Conservation (phyloP, 257 asterid genomes). For the Jaltomata sinuosa region DNA sequence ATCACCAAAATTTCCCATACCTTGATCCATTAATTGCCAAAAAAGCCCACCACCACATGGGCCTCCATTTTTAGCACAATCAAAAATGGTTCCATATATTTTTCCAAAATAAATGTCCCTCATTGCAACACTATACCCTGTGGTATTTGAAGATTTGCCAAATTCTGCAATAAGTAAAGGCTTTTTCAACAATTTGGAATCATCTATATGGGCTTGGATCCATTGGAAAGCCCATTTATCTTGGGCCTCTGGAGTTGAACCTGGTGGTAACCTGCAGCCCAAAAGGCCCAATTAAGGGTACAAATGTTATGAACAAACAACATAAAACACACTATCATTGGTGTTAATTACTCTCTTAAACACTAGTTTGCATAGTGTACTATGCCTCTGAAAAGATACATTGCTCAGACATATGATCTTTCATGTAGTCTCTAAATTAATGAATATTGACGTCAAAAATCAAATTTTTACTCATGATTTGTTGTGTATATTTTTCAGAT, state of each 20-base stretch:
- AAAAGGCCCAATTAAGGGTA: not conserved
- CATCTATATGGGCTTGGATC: conserved; percentile 12
- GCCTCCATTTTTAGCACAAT: conserved; percentile 2
- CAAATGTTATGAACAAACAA: too few relatives aligned
- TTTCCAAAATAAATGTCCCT: conserved; percentile 9
- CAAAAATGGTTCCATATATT: conserved; percentile 1
- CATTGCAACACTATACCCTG: not conserved
- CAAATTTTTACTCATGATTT: not conserved
- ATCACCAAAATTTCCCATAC: conserved; percentile 12
- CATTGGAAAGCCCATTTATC: not conserved
- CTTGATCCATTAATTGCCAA: conserved; percentile 18
- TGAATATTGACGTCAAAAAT: not conserved
- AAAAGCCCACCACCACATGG: conserved; percentile 8
- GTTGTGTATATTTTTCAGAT: not conserved
- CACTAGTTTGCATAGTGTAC: not conserved
- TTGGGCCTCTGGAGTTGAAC: not conserved
- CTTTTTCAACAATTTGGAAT: conserved; percentile 5
- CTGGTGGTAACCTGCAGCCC: not conserved
- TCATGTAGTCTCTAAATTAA: not conserved
- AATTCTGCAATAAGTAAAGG: conserved; percentile 14
- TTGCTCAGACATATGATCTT: not conserved
- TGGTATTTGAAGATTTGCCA: conserved; percentile 5
- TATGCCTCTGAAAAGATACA: not conserved
- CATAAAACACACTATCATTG: too few relatives aligned
- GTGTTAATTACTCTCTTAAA: too few relatives aligned